Conservation (phyloP, 2,329 filamentous ascomycete genomes). For the Nigrospora osmanthi region DNA sequence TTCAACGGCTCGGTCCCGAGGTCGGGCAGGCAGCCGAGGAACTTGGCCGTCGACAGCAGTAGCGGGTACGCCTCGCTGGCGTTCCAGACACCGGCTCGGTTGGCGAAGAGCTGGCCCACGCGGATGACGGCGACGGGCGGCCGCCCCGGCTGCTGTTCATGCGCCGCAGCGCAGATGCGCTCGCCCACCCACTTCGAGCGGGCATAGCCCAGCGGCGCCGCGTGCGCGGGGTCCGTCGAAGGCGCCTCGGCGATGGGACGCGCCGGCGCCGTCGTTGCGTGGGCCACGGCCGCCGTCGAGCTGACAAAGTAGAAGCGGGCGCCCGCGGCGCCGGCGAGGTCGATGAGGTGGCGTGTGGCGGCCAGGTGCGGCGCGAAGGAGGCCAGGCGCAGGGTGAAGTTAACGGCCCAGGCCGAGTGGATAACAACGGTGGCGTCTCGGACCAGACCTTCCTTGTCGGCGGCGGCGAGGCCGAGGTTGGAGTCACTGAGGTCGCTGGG, state of each 20-base stretch:
- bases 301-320: slow-evolving; percentile 17
- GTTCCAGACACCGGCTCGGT: slow-evolving; percentile 35
- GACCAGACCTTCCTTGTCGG: slow-evolving; percentile 31
- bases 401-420: slow-evolving; percentile 58
- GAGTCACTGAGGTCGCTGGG: slow-evolving; percentile 36
- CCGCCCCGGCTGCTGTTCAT: slow-evolving; percentile 1
- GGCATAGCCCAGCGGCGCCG: slow-evolving; percentile 44
- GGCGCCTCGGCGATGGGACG: slow-evolving; percentile 30
- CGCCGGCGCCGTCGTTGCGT: slow-evolving; percentile 4
- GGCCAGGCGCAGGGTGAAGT: slow-evolving; percentile 49
- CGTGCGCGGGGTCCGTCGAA: slow-evolving; percentile 29
- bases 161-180: slow-evolving; percentile 35
- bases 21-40: slow-evolving; percentile 29
- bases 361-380: slow-evolving; percentile 47
- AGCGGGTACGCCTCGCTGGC: slow-evolving; percentile 38
- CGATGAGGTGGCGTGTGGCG: slow-evolving; percentile 39
- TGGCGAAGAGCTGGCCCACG: slow-evolving; percentile 38
- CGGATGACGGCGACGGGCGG: slow-evolving; percentile 30
- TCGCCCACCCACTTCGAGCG: slow-evolving; percentile 53
- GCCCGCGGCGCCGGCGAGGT: slow-evolving; percentile 22
- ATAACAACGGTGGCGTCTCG: slow-evolving; percentile 42
- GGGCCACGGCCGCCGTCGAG: slow-evolving; percentile 12
- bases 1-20: slow-evolving; percentile 26
- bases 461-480: slow-evolving; percentile 36
- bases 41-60: slow-evolving; percentile 32